A percentile compares a stretch with the other conserved stretches of the same genome.
These are phyloP conservation scores for Pinus albicaulis DNA, from an alignment of 75 land plant species.

Conservation along the genomic window DNA sequence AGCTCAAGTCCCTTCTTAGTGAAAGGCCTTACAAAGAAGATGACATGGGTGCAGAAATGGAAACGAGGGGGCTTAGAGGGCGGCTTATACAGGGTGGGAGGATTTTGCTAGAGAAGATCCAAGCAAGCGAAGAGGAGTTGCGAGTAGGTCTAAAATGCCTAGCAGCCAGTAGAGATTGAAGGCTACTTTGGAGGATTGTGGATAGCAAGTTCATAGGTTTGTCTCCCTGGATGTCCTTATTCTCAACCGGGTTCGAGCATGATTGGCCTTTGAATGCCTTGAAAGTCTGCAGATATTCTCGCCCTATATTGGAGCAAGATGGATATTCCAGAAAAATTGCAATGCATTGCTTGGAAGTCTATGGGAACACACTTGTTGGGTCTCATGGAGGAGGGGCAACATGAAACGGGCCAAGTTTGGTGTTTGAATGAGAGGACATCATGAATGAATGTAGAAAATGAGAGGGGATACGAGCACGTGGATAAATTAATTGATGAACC, in stretches of 20 bases:
- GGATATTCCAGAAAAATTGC: slow-evolving; percentile 52
- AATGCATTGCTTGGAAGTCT: slow-evolving; percentile 58
- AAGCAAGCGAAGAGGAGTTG: slow-evolving; percentile 86
- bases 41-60: slow-evolving; percentile 12
- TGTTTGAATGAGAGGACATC: slow-evolving; percentile 66
- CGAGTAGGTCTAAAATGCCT: slow-evolving; percentile 53
- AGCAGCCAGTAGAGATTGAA: slow-evolving; percentile 77
- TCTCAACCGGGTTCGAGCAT: slow-evolving; percentile 51
- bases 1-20: slow-evolving; percentile 57
- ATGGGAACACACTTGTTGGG: slow-evolving; percentile 31
- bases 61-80: slow-evolving; percentile 29
- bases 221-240: slow-evolving; percentile 60
- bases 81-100: slow-evolving; percentile 68
- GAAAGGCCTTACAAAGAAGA: slow-evolving; percentile 58
- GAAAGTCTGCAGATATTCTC: slow-evolving; percentile 49
- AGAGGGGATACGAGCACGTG: no score
- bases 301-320: slow-evolving; percentile 46
- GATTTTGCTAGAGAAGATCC: slow-evolving; percentile 63
- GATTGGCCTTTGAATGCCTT: slow-evolving; percentile 71
- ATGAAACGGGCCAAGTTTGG: slow-evolving; percentile 32
- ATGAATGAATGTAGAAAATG: no score
- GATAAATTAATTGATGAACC: no score
- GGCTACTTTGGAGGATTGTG: slow-evolving; percentile 81
- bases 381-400: background rate
- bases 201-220: slow-evolving; percentile 66